These are phyloP conservation scores for Tubosaeta brunneosetosa DNA, from an alignment of 768 basidiomycete genomes.

Conservation along the genomic window DNA sequence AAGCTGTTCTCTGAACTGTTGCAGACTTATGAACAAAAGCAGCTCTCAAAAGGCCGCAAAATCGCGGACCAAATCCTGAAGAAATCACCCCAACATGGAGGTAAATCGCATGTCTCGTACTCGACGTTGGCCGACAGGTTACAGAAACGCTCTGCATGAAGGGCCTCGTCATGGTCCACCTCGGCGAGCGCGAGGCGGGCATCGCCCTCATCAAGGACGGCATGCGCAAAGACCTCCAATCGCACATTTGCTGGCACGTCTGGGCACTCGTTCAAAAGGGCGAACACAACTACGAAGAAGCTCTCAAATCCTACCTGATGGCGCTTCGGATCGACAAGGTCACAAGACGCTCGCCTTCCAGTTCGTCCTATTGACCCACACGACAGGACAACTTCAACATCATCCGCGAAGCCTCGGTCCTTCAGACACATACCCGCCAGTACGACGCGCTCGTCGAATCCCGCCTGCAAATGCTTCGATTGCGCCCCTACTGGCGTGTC, in stretches of 20 bases:
- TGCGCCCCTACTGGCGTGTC: conserved; percentile 78
- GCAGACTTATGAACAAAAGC: conserved; percentile 81
- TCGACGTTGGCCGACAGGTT: conserved; percentile 1
- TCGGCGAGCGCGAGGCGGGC: conserved; percentile 77
- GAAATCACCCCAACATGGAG: conserved; percentile 94
- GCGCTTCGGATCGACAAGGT: conserved; percentile 90
- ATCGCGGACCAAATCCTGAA: conserved; percentile 91
- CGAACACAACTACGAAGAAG: conserved; percentile 93
- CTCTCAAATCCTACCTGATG: conserved; percentile 87
- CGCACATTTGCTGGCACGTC: conserved; percentile 98
- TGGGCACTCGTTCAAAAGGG: conserved; percentile 92
- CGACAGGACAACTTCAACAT: conserved; percentile 90
- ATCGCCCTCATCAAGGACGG: conserved; percentile 82
- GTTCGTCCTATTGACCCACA: neutral
- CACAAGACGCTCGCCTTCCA: conserved; percentile 18
- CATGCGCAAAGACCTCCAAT: conserved; percentile 71
- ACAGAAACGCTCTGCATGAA: conserved; percentile 96
- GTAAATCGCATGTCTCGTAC: conserved; percentile 40
- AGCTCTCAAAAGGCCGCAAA: conserved; percentile 86
- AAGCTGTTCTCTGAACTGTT: conserved; percentile 83
- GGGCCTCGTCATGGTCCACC: conserved; percentile 78
- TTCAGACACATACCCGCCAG: conserved; percentile 83
- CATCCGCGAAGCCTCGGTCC: conserved; percentile 80
- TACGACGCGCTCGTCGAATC: conserved; percentile 78
- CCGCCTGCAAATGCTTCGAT: conserved; percentile 69